phyloP scores from a whole-genome alignment of 2,329 filamentous ascomycete species.

The Talaromyces sp. region DNA sequence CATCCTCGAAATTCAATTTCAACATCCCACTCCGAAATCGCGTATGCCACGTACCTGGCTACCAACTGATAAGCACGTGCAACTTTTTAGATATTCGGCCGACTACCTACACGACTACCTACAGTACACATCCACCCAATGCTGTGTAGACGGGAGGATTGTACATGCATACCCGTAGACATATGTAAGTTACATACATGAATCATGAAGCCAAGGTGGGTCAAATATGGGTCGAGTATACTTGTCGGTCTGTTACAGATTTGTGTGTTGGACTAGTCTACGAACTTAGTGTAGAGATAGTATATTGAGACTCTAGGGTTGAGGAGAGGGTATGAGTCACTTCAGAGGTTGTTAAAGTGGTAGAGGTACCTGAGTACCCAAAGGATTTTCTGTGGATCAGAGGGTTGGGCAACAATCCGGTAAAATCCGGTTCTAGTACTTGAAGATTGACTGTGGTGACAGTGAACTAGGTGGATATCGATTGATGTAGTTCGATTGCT shows the following conservation, averaged over 20 bases:
- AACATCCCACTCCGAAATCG: not conserved
- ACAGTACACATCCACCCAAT: too few species aligned
- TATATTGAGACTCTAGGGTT: not conserved
- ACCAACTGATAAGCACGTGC: not conserved
- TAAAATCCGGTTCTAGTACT: not conserved
- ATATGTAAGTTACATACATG: not conserved
- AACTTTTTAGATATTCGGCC: not conserved
- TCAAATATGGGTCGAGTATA: not conserved
- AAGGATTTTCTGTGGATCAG: not conserved
- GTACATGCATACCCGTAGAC: not conserved
- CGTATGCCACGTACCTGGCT: conserved; percentile 5
- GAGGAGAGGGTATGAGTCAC: not conserved
- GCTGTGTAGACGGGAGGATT: not conserved
- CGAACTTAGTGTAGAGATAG: not conserved
- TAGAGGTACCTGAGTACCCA: not conserved
- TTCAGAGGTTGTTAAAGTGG: not conserved
- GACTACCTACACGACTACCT: not conserved
- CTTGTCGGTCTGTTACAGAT: conserved; percentile 5
- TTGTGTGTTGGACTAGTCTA: not conserved
- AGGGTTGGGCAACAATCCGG: conserved; percentile 1
- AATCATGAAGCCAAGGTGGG: not conserved
- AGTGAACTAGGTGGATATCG: not conserved
- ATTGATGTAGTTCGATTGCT: not conserved
- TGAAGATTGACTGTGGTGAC: not conserved
- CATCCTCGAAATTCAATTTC: not conserved